Base-by-base conservation (phyloP, 1,284 basidiomycete species). In the Peniophora sp. region DNA sequence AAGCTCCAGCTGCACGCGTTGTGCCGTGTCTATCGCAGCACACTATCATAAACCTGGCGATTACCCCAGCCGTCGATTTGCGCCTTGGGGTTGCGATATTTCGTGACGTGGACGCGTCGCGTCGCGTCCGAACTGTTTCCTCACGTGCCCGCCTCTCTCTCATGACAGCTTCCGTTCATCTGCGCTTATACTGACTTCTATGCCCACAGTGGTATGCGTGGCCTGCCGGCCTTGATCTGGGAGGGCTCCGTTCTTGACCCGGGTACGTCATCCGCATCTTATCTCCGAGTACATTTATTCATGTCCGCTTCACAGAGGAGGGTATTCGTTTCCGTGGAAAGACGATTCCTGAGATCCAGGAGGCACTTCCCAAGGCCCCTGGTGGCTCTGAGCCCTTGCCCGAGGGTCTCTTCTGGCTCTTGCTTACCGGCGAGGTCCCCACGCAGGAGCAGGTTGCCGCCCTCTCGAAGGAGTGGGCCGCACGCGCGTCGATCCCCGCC, bases 281-380 rank as follows among this genome's bases (percentile, higher is more conserved):
- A 12, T 32, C 12, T 32, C 6, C 27, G 5, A 6, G 5, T 5
- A 32, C 12, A 5, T 32, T 32, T 12, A 5, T 12, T 32, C 27
- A 32, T 32, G 12, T 12, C 17, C 49, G 48, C 18, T 32, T 47
- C 41, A 32, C 64, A 86, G 92, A 96, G 65, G 93, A 97, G 76
- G 93, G 93, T 57, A 97, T 97, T 64, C 91, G 94, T 58, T 97
- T 97, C 85, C 87, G 91, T 64, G 92, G 90, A 55, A 88, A 90
- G 71, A 91, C 91, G 56, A 95, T 95, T 64, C 88, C 89, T 46
- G 93, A 97, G 68, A 86, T 83, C 69, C 92, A 96, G 72, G 72
- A 78, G 46, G 74, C 81, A 50, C 83, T 97, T 49, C 94, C 93
- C 56, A 92, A 85, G 66, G 92, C 93, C 17, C 86, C 88, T 41